phyloP scores from a whole-genome alignment of 2,329 filamentous ascomycete species.

The Beauveria sp. region DNA sequence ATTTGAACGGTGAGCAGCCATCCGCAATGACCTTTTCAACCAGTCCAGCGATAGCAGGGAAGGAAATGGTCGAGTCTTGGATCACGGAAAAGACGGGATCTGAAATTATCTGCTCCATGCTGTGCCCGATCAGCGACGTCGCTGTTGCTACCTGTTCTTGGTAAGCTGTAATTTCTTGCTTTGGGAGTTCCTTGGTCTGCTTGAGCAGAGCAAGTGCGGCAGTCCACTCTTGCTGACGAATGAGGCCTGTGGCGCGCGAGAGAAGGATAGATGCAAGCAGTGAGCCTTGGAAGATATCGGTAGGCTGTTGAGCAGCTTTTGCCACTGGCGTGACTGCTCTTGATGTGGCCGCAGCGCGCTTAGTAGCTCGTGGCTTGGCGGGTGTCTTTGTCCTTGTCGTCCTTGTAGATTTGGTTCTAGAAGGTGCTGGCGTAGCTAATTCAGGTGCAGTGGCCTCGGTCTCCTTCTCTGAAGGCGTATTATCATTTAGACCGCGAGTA shows the following conservation, averaged over 20 bases:
- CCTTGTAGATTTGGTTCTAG: conserved; percentile 5
- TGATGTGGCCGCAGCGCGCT: conserved; percentile 11
- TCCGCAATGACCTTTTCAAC: conserved; percentile 33
- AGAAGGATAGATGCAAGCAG: conserved; percentile 28
- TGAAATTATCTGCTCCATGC: conserved; percentile 62
- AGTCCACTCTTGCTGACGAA: conserved; percentile 47
- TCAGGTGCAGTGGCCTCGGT: conserved; percentile 2
- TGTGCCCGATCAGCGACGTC: conserved; percentile 59
- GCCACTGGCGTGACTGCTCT: conserved; percentile 19
- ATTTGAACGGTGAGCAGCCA: conserved; percentile 27
- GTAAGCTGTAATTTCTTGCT: conserved; percentile 29
- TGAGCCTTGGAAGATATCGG: conserved; percentile 29
- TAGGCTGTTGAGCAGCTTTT: conserved; percentile 17
- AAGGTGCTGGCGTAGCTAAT: conserved; percentile 14
- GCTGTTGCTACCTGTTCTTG: conserved; percentile 56
- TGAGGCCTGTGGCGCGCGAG: conserved; percentile 34
- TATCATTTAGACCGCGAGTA: background rate
- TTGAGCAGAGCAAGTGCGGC: conserved; percentile 50
- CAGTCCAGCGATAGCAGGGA: conserved; percentile 56
- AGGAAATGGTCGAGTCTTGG: conserved; percentile 85
- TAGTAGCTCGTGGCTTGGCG: conserved; percentile 4
- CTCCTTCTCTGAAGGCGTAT: conserved; percentile 12
- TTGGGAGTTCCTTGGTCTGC: conserved; percentile 37
- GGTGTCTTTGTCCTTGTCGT: conserved; percentile 12
- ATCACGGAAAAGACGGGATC: conserved; percentile 85